Evolutionary conservation across 192 early-diverging fungal species (phyloP).

Genomic region (Backusella circina): DNA sequence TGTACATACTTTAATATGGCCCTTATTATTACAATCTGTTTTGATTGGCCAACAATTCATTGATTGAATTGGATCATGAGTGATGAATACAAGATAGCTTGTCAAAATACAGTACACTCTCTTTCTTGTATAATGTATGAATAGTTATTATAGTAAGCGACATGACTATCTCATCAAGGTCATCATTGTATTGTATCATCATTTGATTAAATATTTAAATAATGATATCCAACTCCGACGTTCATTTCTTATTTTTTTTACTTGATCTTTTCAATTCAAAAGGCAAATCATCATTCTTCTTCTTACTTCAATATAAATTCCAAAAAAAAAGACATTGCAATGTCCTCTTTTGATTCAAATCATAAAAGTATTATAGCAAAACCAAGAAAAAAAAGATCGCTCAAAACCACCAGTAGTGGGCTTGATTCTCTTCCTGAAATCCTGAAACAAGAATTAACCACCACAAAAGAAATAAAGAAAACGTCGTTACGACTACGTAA

Average conservation of each 20-base stretch:
- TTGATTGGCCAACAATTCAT: not conserved
- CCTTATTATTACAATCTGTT: no score
- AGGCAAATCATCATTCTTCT: not conserved
- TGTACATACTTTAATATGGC: no score
- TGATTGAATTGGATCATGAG: no score
- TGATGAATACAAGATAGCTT: not conserved
- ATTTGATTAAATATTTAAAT: not conserved
- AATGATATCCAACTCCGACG: not conserved
- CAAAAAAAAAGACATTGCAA: not conserved
- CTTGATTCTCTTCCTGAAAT: not conserved
- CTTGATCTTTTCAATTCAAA: not conserved
- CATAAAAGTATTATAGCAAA: not conserved
- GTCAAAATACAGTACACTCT: not conserved
- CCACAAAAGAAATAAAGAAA: not conserved
- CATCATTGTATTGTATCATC: no score
- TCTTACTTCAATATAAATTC: not conserved
- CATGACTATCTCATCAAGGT: not conserved
- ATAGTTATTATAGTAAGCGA: not conserved
- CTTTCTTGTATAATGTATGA: no score
- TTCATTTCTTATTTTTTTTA: not conserved
- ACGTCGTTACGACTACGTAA: not conserved
- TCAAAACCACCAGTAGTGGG: not conserved
- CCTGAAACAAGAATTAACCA: not conserved
- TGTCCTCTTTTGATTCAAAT: not conserved
- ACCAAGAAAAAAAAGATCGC: not conserved